Conservation (phyloP, 2,329 filamentous ascomycete genomes). For the Teratosphaeria zuluensis region DNA sequence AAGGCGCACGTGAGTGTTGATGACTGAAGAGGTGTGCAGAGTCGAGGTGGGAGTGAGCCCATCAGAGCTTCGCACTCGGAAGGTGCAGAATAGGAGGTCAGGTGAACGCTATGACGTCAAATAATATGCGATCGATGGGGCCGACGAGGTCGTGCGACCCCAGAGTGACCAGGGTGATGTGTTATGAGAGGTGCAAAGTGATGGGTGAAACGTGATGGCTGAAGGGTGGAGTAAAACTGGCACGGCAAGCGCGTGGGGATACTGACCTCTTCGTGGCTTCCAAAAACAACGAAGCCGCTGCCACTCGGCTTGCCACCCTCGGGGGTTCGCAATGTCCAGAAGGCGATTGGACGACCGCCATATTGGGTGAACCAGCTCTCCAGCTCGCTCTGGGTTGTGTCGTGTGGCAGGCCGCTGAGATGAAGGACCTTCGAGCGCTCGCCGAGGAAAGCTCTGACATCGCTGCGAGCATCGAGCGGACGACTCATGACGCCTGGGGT, state of each 20-base stretch:
- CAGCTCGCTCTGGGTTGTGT: conserved; percentile 95
- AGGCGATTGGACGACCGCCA: conserved; percentile 92
- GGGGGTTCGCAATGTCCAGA: conserved; percentile 95
- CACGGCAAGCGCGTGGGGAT: background rate
- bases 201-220: conserved; percentile 3
- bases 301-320: conserved; percentile 99
- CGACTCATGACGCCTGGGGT: conserved; percentile 90
- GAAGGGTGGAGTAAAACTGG: background rate
- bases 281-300: conserved; percentile 96
- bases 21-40: background rate
- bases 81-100: background rate
- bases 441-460: conserved; percentile 89
- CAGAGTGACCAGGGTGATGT: background rate
- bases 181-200: background rate
- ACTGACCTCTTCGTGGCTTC: conserved; percentile 94
- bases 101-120: background rate
- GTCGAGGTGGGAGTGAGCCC: background rate
- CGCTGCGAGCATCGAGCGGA: conserved; percentile 92
- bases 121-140: background rate
- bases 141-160: background rate
- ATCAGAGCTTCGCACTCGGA: background rate
- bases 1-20: background rate
- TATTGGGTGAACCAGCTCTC: conserved; percentile 99
- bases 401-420: conserved; percentile 93
- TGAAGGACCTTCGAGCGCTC: conserved; percentile 97